Evolutionary conservation across 2,329 filamentous ascomycete genomes (phyloP).

Genomic region (Trichoderma endophyticum): DNA sequence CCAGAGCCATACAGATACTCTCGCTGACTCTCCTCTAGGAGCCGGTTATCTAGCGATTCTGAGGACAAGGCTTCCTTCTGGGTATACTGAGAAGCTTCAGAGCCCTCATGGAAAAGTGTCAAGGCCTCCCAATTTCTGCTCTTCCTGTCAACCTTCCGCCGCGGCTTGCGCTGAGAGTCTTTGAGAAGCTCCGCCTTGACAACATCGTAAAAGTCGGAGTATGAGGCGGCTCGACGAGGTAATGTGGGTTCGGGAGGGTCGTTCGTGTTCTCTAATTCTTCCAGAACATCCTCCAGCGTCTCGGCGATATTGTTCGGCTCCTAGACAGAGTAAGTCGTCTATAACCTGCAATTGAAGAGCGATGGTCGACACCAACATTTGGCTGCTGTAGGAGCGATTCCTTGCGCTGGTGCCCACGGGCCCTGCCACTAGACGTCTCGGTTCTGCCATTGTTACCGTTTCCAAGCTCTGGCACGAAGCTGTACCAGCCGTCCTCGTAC

Average conservation of each 20-base stretch:
- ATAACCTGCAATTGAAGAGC: conserved; percentile 1
- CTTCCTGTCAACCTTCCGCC: conserved; percentile 36
- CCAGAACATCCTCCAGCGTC: conserved; percentile 56
- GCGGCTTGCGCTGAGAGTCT: conserved; percentile 43
- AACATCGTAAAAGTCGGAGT: conserved; percentile 70
- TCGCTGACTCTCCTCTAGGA: conserved; percentile 79
- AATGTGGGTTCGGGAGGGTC: conserved; percentile 65
- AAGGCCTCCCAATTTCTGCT: conserved; percentile 52
- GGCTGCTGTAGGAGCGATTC: conserved; percentile 67
- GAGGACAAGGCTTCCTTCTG: conserved; percentile 26
- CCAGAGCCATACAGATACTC: conserved; percentile 68
- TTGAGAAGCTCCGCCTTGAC: conserved; percentile 56
- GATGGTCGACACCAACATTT: conserved; percentile 46
- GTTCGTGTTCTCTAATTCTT: conserved; percentile 53
- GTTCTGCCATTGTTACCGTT: conserved; percentile 51
- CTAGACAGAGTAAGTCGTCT: conserved; percentile 41
- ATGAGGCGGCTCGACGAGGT: conserved; percentile 65
- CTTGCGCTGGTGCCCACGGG: conserved; percentile 59
- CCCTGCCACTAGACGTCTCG: conserved; percentile 41
- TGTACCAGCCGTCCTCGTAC: conserved; percentile 86
- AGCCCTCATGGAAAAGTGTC: conserved; percentile 29
- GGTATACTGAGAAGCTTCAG: conserved; percentile 23
- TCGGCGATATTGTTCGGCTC: conserved; percentile 52
- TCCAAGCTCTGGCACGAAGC: conserved; percentile 63
- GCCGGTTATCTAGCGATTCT: conserved; percentile 54